Evolutionary conservation across 2,329 filamentous ascomycete species (phyloP).

Genomic region (Rutstroemia sp.): DNA sequence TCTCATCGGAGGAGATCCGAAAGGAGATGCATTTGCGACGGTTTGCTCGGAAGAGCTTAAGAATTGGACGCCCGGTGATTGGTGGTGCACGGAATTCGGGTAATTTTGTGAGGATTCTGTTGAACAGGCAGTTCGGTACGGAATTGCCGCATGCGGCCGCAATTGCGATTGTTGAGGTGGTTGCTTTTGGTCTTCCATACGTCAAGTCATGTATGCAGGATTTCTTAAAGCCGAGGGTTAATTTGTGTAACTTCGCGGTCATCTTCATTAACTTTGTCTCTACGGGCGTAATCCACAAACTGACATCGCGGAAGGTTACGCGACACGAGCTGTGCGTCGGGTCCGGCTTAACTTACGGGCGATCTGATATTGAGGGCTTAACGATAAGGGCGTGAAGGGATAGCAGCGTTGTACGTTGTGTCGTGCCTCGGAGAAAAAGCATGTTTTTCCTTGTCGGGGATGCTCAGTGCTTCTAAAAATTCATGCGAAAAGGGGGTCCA

Average conservation of each 20-base stretch:
- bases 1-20: conserved; percentile 4
- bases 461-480: too few relatives aligned
- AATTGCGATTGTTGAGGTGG: not conserved
- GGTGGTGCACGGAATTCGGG: not conserved
- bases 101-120: not conserved
- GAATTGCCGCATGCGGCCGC: not conserved
- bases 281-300: not conserved
- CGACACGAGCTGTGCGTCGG: not conserved
- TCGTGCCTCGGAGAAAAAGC: not conserved
- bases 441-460: not conserved
- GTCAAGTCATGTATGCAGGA: not conserved
- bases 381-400: too few relatives aligned
- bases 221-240: not conserved
- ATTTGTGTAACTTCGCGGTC: too few relatives aligned
- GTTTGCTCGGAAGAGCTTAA: not conserved
- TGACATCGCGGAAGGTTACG: not conserved
- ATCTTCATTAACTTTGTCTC: not conserved
- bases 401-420: too few relatives aligned
- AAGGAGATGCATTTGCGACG: not conserved
- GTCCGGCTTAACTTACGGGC: too few relatives aligned
- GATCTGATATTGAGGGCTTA: too few relatives aligned
- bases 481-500: not conserved
- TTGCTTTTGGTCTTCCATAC: too few relatives aligned
- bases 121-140: conserved; percentile 1
- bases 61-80: not conserved